A percentile compares a stretch with the other conserved stretches of the same genome.
Evolutionary conservation across 2,329 filamentous ascomycete species (phyloP).

Genomic region (Colletotrichum sp.): DNA sequence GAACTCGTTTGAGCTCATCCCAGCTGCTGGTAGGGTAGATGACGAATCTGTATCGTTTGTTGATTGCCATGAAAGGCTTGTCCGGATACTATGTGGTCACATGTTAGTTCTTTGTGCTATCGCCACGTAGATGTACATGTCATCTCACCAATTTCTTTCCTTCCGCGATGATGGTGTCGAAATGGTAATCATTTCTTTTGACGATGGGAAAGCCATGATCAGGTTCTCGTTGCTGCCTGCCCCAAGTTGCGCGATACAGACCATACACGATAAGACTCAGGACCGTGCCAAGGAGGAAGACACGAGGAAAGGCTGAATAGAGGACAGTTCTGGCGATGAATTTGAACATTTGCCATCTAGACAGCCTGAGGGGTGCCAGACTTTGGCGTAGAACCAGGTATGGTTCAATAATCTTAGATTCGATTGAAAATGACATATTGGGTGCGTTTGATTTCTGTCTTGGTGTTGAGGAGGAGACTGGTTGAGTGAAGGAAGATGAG

Average conservation of each 20-base stretch:
- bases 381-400: neutral
- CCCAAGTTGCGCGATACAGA: neutral
- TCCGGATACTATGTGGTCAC: neutral
- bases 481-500: neutral
- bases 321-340: neutral
- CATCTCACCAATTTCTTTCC: neutral
- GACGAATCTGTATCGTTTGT: neutral
- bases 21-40: neutral
- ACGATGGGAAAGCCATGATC: neutral
- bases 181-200: neutral
- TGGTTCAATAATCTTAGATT: neutral
- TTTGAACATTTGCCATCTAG: neutral
- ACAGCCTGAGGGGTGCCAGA: neutral
- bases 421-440: neutral
- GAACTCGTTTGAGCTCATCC: neutral
- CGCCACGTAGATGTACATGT: rapidly evolving
- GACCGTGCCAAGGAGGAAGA: neutral
- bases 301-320: neutral
- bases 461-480: neutral
- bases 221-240: neutral
- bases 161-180: neutral
- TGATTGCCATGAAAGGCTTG: neutral
- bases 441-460: neutral
- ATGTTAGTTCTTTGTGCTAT: neutral
- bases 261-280: neutral